Percentiles rank a stretch among this genome's conserved stretches.
These are phyloP conservation scores for Colletotrichum eremochloae DNA, from an alignment of 2,329 filamentous ascomycete species.

Conservation along the genomic window DNA sequence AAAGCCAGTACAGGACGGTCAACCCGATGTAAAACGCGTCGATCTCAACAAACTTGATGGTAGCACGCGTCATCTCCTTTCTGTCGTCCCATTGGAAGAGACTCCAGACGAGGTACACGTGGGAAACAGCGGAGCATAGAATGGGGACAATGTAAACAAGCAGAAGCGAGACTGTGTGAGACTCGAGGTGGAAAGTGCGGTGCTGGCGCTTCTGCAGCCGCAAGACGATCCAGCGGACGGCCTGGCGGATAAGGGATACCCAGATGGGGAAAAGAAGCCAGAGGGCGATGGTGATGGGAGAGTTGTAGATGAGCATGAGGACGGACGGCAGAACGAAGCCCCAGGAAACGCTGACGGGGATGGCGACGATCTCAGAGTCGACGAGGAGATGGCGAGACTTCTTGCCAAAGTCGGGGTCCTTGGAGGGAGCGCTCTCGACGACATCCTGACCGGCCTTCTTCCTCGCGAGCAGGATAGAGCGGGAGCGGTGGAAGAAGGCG, in stretches of 20 bases:
- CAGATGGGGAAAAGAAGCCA: conserved; percentile 68
- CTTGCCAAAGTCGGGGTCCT: conserved; percentile 49
- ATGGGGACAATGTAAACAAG: conserved; percentile 62
- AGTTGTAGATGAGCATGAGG: conserved; percentile 59
- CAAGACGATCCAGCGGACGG: conserved; percentile 49
- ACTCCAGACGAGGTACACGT: conserved; percentile 58
- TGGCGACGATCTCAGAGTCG: conserved; percentile 68
- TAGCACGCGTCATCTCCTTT: conserved; percentile 63
- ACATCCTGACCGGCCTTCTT: conserved; percentile 42
- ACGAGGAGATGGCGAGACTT: conserved; percentile 55
- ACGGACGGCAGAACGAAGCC: conserved; percentile 63
- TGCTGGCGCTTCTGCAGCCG: conserved; percentile 43
- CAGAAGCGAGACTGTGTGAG: conserved; percentile 53
- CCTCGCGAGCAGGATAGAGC: conserved; percentile 50
- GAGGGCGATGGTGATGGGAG: conserved; percentile 54
- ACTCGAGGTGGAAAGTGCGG: conserved; percentile 58
- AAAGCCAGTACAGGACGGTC: conserved; percentile 66
- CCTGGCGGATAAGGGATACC: conserved; percentile 59
- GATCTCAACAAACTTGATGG: conserved; percentile 61
- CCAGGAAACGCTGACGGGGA: conserved; percentile 62
- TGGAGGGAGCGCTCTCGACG: conserved; percentile 44
- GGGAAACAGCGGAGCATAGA: conserved; percentile 57
- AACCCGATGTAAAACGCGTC: conserved; percentile 59
- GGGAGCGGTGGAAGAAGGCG: conserved; percentile 60
- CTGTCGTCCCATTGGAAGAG: conserved; percentile 59